Percentiles rank a stretch among this genome's conserved stretches.
Evolutionary conservation across 2,329 filamentous ascomycete species (phyloP).

Genomic region (Fusarium tanahbumbuense): DNA sequence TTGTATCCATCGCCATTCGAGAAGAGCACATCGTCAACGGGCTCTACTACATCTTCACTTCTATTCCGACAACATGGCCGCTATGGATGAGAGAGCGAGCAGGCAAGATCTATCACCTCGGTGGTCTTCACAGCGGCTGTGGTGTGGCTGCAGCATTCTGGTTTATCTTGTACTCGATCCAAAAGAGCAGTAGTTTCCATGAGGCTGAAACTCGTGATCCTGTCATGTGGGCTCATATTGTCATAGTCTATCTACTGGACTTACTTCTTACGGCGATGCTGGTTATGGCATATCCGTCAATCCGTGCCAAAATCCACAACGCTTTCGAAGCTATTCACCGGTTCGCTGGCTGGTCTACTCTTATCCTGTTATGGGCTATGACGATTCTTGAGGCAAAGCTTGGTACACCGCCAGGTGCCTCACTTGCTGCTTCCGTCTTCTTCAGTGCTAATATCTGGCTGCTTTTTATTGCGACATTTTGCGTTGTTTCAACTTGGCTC

Average conservation of each 20-base stretch:
- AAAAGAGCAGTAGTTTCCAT: conserved; percentile 23
- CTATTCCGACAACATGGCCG: conserved; percentile 54
- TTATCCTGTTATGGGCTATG: conserved; percentile 26
- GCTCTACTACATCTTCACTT: conserved; percentile 55
- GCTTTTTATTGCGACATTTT: conserved; percentile 67
- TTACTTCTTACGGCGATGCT: conserved; percentile 25
- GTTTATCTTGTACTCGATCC: conserved; percentile 36
- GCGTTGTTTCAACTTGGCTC: conserved; percentile 76
- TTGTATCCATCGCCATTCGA: conserved; percentile 58
- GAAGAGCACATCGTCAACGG: conserved; percentile 62
- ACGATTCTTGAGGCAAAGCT: conserved; percentile 66
- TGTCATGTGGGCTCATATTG: conserved; percentile 15
- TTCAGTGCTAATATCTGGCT: conserved; percentile 67
- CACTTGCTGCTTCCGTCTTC: conserved; percentile 45
- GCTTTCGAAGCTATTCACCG: conserved; percentile 34
- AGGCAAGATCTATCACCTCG: conserved; percentile 59
- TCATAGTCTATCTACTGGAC: conserved; percentile 28
- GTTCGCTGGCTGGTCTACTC: conserved; percentile 34
- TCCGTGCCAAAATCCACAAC: conserved; percentile 30
- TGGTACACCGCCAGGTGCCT: conserved; percentile 60
- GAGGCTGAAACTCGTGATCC: not conserved
- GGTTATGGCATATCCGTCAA: conserved; percentile 28
- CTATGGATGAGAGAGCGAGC: conserved; percentile 55
- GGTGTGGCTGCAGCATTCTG: conserved; percentile 33
- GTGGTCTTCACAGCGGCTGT: conserved; percentile 48